A percentile compares a stretch with the other conserved stretches of the same genome.
Conservation (phyloP, 2,329 filamentous ascomycete species). For the Bipolaris sorokiniana region DNA sequence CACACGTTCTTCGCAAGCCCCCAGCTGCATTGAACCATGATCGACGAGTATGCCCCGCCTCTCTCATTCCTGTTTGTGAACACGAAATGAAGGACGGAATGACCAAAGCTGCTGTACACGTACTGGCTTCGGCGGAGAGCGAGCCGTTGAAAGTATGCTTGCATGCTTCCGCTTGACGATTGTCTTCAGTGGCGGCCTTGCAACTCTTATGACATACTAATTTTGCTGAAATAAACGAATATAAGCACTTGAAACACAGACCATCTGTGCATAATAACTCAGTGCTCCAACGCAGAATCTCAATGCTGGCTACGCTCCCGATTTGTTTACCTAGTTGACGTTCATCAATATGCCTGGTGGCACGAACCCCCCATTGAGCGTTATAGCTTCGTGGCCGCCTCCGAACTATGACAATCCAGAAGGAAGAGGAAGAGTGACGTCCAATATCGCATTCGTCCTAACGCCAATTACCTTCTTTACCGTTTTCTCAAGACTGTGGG, state of each 20-base stretch:
- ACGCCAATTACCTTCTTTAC: slow-evolving; percentile 25
- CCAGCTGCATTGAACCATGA: not conserved
- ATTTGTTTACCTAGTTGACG: not conserved
- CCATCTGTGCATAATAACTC: not conserved
- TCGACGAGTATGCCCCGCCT: not conserved
- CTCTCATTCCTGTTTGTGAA: not conserved
- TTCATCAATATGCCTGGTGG: slow-evolving; percentile 26
- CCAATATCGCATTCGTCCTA: slow-evolving; percentile 25
- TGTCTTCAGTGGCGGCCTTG: not conserved
- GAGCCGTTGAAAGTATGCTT: not conserved
- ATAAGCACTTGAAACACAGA: not conserved
- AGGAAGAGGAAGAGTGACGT: slow-evolving; percentile 19
- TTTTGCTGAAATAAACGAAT: not conserved
- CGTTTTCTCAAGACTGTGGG: slow-evolving; percentile 30
- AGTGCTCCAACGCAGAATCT: not conserved
- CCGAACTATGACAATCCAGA: slow-evolving; percentile 25
- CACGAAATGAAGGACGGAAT: not conserved
- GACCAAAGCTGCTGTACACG: not conserved
- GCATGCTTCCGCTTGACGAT: not conserved
- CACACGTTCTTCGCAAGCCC: not conserved
- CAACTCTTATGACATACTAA: not conserved
- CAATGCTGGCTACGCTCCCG: not conserved
- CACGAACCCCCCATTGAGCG: slow-evolving; percentile 25
- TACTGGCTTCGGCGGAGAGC: not conserved
- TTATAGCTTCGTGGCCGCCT: slow-evolving; percentile 24